Conservation (phyloP, 2,329 filamentous ascomycete species). For the Sodiomyces alkalinus region DNA sequence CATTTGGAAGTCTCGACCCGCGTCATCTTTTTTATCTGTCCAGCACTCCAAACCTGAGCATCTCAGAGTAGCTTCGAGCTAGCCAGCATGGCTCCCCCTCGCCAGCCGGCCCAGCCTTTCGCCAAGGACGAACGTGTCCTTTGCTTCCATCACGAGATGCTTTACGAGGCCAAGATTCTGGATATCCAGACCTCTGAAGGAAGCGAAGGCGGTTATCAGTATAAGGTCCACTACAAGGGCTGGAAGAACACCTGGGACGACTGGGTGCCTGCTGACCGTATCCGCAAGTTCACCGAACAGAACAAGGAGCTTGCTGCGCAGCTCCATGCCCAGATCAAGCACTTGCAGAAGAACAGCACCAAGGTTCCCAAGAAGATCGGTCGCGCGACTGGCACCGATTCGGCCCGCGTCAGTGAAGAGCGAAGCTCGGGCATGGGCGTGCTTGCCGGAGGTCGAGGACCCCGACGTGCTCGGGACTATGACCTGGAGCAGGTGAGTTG, state of each 20-base stretch:
- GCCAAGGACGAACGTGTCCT: constrained; percentile 83
- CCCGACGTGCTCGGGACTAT: constrained; percentile 62
- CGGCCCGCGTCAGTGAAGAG: constrained; percentile 63
- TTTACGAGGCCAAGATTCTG: constrained; percentile 94
- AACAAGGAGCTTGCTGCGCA: constrained; percentile 78
- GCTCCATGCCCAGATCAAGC: constrained; percentile 53
- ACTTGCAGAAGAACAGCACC: constrained; percentile 29
- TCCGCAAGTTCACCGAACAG: constrained; percentile 88
- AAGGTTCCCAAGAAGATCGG: constrained; percentile 40
- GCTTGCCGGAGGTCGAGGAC: constrained; percentile 48
- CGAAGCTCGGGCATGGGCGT: constrained; percentile 48
- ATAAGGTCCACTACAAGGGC: constrained; percentile 95
- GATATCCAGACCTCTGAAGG: constrained; percentile 59
- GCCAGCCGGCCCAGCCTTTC: constrained; percentile 24
- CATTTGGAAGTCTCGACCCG: too few relatives aligned
- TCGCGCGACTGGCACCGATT: constrained; percentile 37
- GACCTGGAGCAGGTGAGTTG: constrained; percentile 68
- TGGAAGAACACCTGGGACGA: constrained; percentile 99
- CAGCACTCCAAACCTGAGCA: too few relatives aligned
- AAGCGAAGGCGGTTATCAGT: constrained; percentile 56
- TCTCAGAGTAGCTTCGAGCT: too few relatives aligned
- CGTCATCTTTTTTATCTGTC: too few relatives aligned
- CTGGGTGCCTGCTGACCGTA: constrained; percentile 87
- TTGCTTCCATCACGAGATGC: constrained; percentile 92
- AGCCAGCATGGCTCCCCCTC: constrained; percentile 24